Base-by-base conservation (phyloP, 75 land plant species). In the Pinus taeda region DNA sequence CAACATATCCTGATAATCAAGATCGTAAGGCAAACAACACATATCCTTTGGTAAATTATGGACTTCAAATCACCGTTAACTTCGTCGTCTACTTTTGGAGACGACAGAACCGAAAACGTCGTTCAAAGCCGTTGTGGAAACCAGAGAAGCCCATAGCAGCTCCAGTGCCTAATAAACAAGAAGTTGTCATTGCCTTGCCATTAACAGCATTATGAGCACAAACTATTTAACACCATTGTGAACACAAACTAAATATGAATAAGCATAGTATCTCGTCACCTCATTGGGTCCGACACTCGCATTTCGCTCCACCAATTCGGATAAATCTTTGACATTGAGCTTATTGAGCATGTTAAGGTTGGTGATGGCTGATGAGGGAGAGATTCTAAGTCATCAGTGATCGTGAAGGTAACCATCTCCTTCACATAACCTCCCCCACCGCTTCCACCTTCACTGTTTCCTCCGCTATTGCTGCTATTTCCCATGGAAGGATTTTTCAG, bases 371-470 rank as follows among this genome's bases (percentile, higher is more conserved):
- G 90, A 88, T 45, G 79, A 76, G 11, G 90, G 90, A 42, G 33
- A 71, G 15, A 88, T 59, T 26, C 57, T 58, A 90, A 60, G 71
- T 85, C 74, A 69, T 90, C 92, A 62, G 84, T 88, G 6, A 90
- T 64, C 69, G 81, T 88, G 61, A 84, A 90, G 0, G 83, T 83
- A 26, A 87, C 84, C 22, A 59, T 80, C 18, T 78, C 87, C 18
- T 77, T 87, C 74, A 88, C 90, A 56, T 59, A 87, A 3, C 90
- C 91, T 45, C 67, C 59, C 2, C 24, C 22, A 1, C 33, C 6
- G 1, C 37, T 29, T 8, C 36, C 37, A 61, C 9, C 0, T 33
- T 6, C 33, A 33, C 33, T 33, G 1, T 1, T 26, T 26, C 14
- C 14, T 8, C 1, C 13, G 6, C 2, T 7, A 29, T 62, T 1